phyloP scores from a whole-genome alignment of 306 rosid genomes.

The Medicago lupulina region DNA sequence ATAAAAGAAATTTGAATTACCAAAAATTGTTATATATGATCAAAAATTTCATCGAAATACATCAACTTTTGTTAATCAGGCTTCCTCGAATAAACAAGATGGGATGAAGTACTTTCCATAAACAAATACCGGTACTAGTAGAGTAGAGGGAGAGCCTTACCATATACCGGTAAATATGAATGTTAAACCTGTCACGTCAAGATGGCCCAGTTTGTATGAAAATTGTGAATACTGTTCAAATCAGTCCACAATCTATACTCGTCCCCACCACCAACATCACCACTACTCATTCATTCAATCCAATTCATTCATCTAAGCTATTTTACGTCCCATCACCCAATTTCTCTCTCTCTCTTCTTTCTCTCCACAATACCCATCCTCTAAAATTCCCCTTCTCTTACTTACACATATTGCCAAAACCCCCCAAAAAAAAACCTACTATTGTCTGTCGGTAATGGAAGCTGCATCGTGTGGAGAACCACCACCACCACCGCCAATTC shows the following conservation, averaged over 20 bases:
- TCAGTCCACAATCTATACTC: background rate
- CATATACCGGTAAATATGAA: background rate
- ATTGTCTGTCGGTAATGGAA: slow-evolving; percentile 54
- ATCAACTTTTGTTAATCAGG: no score
- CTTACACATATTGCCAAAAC: background rate
- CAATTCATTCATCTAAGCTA: slow-evolving; percentile 20
- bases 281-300: background rate
- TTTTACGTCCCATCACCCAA: slow-evolving; percentile 29
- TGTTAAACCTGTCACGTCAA: background rate
- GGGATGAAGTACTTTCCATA: no score
- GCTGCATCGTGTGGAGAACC: slow-evolving; percentile 55
- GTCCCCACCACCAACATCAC: slow-evolving; percentile 14
- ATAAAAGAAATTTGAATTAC: no score
- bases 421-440: background rate
- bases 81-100: no score
- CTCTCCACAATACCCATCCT: background rate
- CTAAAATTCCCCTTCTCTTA: background rate
- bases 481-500: background rate
- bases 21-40: no score
- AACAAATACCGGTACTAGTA: no score
- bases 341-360: background rate
- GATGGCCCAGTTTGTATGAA: slow-evolving; percentile 1
- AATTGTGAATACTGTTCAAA: background rate
- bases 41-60: no score
- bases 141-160: no score